These are phyloP conservation scores for Aspergillus sclerotiicarbonarius DNA, from an alignment of 495 filamentous ascomycete genomes.

Conservation along the genomic window DNA sequence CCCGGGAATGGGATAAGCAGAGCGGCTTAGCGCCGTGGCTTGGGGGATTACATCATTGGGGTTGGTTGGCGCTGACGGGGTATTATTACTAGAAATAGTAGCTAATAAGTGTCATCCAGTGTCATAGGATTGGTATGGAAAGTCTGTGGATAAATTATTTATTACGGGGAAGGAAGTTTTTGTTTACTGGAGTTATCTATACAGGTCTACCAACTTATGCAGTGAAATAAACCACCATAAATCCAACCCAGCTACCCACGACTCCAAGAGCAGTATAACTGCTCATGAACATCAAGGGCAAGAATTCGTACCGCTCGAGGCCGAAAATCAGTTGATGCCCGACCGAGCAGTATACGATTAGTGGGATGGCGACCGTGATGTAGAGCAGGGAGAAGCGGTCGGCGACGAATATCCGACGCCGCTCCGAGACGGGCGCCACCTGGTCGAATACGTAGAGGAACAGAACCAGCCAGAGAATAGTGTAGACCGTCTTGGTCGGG, in stretches of 20 bases:
- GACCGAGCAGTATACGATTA: constrained; percentile 86
- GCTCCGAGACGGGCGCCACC: constrained; percentile 75
- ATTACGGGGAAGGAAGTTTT: background rate
- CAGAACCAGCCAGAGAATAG: constrained; percentile 83
- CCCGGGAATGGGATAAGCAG: too few species aligned
- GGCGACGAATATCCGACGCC: constrained; percentile 76
- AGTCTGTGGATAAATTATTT: background rate
- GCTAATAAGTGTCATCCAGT: background rate
- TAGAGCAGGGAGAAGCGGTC: constrained; percentile 90
- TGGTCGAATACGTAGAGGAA: constrained; percentile 85
- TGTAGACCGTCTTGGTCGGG: constrained; percentile 89
- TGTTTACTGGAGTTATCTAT: background rate
- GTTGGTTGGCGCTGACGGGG: background rate
- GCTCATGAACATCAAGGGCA: constrained; percentile 96
- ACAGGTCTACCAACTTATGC: constrained; percentile 38
- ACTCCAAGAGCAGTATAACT: constrained; percentile 94
- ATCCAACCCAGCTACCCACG: constrained; percentile 93
- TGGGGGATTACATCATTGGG: constrained; percentile 23
- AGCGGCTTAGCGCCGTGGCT: background rate
- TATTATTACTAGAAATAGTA: background rate
- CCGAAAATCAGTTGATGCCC: constrained; percentile 82
- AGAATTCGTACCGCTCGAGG: constrained; percentile 71
- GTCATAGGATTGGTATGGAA: background rate
- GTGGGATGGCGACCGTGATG: constrained; percentile 79
- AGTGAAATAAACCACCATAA: constrained; percentile 89